phyloP scores from a whole-genome alignment of 2,329 filamentous ascomycete genomes.

The Septoria petroselini region DNA sequence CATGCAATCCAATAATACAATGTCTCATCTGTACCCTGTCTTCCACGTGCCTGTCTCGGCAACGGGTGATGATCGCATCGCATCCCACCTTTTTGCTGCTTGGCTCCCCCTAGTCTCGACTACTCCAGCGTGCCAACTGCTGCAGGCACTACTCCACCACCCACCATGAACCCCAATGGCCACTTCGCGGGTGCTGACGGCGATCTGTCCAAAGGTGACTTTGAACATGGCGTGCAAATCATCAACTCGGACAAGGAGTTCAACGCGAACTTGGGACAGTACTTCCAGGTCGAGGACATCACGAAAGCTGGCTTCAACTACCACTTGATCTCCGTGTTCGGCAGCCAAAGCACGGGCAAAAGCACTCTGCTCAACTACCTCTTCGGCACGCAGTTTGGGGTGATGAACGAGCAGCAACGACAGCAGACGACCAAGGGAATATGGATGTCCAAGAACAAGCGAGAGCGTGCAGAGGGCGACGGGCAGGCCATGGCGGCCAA shows the following conservation, averaged over 20 bases:
- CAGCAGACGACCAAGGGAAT: conserved; percentile 98
- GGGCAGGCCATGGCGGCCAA: conserved; percentile 78
- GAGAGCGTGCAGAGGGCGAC: conserved; percentile 44
- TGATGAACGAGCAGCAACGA: conserved; percentile 93
- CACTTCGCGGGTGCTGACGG: conserved; percentile 72
- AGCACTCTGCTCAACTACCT: conserved; percentile 94
- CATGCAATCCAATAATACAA: no score
- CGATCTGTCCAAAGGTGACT: conserved; percentile 64
- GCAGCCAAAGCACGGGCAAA: conserved; percentile 97
- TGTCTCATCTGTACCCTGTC: no score
- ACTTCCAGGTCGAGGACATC: conserved; percentile 75
- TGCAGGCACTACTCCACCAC: conserved; percentile 33
- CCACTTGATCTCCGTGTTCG: conserved; percentile 97
- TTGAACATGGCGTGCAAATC: conserved; percentile 93
- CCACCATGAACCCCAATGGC: conserved; percentile 63
- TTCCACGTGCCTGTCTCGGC: not conserved
- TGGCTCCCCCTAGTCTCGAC: not conserved
- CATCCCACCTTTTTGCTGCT: no score
- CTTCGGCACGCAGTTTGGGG: conserved; percentile 92
- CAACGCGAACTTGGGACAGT: conserved; percentile 80
- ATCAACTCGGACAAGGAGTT: conserved; percentile 95
- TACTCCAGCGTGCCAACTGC: conserved; percentile 5
- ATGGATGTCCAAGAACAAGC: conserved; percentile 98
- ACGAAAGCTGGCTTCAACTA: conserved; percentile 96
- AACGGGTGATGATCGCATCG: not conserved